Conservation (phyloP, 495 filamentous ascomycete species). For the Talaromyces nanjingensis region DNA sequence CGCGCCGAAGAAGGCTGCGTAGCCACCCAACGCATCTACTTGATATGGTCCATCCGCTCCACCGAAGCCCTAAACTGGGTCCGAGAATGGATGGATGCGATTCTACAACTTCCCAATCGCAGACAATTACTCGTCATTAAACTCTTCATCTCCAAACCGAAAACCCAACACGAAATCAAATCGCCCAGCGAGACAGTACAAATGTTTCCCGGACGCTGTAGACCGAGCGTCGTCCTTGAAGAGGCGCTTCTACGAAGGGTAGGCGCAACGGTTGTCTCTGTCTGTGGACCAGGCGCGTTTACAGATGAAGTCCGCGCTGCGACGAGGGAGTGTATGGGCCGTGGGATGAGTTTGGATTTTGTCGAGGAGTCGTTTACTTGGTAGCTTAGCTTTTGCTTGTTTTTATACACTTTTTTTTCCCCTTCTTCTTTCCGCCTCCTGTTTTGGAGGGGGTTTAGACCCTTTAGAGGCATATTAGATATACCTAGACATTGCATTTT, state of each 20-base stretch:
- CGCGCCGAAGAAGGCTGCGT: conserved; percentile 62
- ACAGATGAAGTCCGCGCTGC: conserved; percentile 79
- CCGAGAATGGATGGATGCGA: conserved; percentile 89
- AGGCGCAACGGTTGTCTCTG: conserved; percentile 77
- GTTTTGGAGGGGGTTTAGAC: neutral
- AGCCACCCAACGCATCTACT: conserved; percentile 69
- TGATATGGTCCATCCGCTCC: conserved; percentile 87
- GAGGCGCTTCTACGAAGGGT: conserved; percentile 69
- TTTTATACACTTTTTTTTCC: too few species aligned
- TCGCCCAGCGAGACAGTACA: conserved; percentile 75
- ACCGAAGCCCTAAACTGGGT: conserved; percentile 92
- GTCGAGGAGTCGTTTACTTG: conserved; percentile 93
- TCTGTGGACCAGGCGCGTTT: conserved; percentile 85
- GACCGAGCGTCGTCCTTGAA: conserved; percentile 56
- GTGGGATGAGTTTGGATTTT: conserved; percentile 71
- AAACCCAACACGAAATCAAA: conserved; percentile 71
- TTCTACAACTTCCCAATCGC: conserved; percentile 74
- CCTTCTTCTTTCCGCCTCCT: too few species aligned
- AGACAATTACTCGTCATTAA: conserved; percentile 77
- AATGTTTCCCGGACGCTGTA: conserved; percentile 74
- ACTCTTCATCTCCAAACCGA: conserved; percentile 84
- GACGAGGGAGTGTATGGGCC: conserved; percentile 57
- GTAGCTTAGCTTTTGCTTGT: conserved; percentile 24
- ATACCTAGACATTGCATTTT: conserved; percentile 1
- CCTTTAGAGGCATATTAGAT: neutral